Conservation (phyloP, 1,284 basidiomycete genomes). For the Pisolithus thermaeus region DNA sequence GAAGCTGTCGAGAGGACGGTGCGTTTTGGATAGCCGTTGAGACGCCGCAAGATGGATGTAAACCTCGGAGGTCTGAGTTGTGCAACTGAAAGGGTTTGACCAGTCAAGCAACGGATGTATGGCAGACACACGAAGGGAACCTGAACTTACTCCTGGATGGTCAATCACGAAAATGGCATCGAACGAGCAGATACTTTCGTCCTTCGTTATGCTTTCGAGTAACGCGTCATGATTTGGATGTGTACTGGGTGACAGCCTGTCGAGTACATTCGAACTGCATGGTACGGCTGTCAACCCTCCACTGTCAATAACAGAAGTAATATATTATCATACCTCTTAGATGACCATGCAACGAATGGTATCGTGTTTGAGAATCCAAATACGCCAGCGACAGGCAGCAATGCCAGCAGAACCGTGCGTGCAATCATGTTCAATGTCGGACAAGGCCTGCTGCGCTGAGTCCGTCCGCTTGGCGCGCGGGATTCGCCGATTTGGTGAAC, state of each 20-base stretch:
- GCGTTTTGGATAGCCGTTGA: constrained; percentile 41
- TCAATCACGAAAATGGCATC: constrained; percentile 62
- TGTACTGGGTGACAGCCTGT: constrained; percentile 30
- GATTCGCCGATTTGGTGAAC: too few species aligned
- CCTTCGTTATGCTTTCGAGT: constrained; percentile 38
- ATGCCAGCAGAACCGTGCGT: constrained; percentile 25
- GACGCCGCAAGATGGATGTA: constrained; percentile 47
- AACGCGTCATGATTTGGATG: constrained; percentile 33
- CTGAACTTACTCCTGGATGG: constrained; percentile 56
- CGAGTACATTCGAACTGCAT: constrained; percentile 43
- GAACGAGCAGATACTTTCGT: constrained; percentile 49
- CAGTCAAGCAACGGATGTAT: too few species aligned
- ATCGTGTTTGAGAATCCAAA: constrained; percentile 54
- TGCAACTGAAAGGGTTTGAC: constrained; percentile 42
- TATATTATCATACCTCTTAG: constrained; percentile 39
- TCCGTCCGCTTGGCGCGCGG: too few species aligned
- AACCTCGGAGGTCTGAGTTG: constrained; percentile 60
- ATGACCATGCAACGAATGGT: constrained; percentile 68
- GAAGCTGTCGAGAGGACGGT: constrained; percentile 52
- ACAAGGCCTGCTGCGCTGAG: too few species aligned
- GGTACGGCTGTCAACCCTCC: neutral
- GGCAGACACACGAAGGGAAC: neutral
- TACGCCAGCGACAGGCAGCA: constrained; percentile 37
- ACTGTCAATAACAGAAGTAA: neutral
- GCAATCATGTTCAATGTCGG: constrained; percentile 14